Evolutionary conservation across 2,329 filamentous ascomycete species (phyloP).

Genomic region (Aspergillus hiratsukae): DNA sequence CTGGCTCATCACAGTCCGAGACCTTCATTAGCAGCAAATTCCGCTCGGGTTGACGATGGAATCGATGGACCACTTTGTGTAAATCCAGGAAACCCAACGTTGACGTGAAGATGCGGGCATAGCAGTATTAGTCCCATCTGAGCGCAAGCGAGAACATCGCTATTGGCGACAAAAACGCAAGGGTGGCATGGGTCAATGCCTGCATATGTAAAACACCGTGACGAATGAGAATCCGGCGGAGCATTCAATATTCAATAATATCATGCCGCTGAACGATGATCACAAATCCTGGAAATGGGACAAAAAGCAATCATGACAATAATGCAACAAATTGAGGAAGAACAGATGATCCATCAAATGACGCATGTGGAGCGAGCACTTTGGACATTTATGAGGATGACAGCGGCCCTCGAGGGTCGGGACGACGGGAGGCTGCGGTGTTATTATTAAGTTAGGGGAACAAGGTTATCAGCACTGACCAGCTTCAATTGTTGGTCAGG

Average conservation of each 20-base stretch:
- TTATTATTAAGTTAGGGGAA: not conserved
- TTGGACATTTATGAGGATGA: not conserved
- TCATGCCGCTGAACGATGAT: not conserved
- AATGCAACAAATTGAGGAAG: not conserved
- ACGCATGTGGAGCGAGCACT: not conserved
- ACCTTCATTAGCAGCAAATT: not conserved
- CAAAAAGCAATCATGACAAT: not conserved
- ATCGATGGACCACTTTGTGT: not conserved
- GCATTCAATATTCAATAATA: not conserved
- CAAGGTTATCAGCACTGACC: not conserved
- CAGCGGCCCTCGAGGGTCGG: not conserved
- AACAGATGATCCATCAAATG: not conserved
- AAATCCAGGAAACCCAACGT: not conserved
- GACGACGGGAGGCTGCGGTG: not conserved
- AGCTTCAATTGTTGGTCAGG: not conserved
- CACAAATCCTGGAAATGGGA: not conserved
- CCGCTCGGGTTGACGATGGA: not conserved
- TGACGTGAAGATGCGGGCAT: not conserved
- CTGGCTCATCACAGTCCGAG: not conserved
- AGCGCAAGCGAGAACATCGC: not conserved
- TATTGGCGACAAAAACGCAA: constrained; percentile 16
- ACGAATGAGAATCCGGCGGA: not conserved
- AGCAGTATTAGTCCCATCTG: not conserved
- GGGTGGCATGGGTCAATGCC: constrained; percentile 11
- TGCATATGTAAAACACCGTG: constrained; percentile 9